Percentiles rank a stretch among this genome's conserved stretches.
phyloP scores from a whole-genome alignment of 768 basidiomycete genomes.

The Tulasnella sp. region DNA sequence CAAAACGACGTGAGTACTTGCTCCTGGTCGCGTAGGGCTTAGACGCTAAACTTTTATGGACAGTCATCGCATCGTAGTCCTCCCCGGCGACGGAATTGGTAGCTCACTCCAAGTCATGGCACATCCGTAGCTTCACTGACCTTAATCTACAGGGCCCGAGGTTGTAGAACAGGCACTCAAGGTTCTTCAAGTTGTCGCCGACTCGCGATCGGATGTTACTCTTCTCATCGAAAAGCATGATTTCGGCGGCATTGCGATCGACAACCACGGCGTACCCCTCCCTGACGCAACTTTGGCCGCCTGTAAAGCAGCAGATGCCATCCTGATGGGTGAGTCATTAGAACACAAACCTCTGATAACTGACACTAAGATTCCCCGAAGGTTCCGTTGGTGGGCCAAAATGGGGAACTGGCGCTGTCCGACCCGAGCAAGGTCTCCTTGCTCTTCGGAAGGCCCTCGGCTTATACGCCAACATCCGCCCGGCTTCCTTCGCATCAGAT shows the following conservation, averaged over 20 bases:
- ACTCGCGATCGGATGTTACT: conserved; percentile 58
- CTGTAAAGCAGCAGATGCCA: conserved; percentile 90
- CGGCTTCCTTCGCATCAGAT: conserved; percentile 91
- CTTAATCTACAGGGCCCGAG: conserved; percentile 65
- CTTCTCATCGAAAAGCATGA: conserved; percentile 70
- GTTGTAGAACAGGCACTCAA: conserved; percentile 81
- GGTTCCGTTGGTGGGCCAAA: conserved; percentile 99
- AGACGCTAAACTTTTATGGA: background rate
- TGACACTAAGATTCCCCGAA: conserved; percentile 37
- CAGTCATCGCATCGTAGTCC: conserved; percentile 83
- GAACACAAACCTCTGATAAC: background rate
- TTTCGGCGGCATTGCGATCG: conserved; percentile 94
- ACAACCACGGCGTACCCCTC: conserved; percentile 77
- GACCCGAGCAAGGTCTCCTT: conserved; percentile 91
- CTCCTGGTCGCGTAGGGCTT: background rate
- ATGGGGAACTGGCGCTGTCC: conserved; percentile 87
- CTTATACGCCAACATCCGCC: conserved; percentile 96
- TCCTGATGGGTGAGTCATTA: conserved; percentile 73
- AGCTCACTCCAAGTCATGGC: conserved; percentile 33
- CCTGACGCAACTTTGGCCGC: conserved; percentile 82
- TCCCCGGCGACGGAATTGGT: conserved; percentile 99
- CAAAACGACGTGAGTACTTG: conserved; percentile 30
- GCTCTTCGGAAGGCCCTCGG: conserved; percentile 86
- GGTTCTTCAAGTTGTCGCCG: conserved; percentile 70
- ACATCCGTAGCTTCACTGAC: background rate